Base-by-base conservation (phyloP, 371 early-diverging fungal genomes). In the Mucor lusitanicus region DNA sequence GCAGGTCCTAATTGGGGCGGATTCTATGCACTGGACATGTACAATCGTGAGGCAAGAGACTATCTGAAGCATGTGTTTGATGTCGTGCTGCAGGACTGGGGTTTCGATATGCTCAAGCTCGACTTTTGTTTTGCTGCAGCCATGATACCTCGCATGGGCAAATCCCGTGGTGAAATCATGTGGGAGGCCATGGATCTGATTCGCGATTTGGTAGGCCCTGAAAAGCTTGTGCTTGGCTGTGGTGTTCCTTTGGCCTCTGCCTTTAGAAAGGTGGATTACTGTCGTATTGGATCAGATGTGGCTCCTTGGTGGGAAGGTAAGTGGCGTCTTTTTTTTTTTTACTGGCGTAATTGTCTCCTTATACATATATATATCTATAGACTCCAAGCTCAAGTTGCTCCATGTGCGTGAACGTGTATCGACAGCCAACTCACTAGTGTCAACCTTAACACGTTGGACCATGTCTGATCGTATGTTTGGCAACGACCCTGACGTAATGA, bases 61-160 rank as follows among this genome's bases (percentile, higher is more conserved):
- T 83, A 88, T 42, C 74, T 88, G 6, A 82, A 82, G 23, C 59
- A 81, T 17, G 83, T 88, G 1, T 86, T 88, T 59, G 76, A 82
- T 0, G 70, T 72, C 0, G 85, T 88, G 5, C 63, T 83, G 7
- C 70, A 78, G 23, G 81, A 84, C 15, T 86, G 86, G 86, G 85
- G 83, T 0, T 88, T 83, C 65, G 82, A 81, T 56, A 84, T 88
- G 81, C 71, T 88, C 23, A 86, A 88, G 40, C 76, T 88, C 2
- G 88, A 86, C 55, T 88, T 88, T 61, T 72, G 83, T 19, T 88
- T 88, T 76, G 88, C 86, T 6, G 85, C 86, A 0, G 88, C 86
- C 33, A 86, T 81, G 75, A 78, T 83, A 5, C 82, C 88, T 13
- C 75, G 85, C 6, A 66, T 73, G 28, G 85, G 85, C 62, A 84